phyloP scores from a whole-genome alignment of 2,329 filamentous ascomycete species.

The Fusarium drepaniforme region DNA sequence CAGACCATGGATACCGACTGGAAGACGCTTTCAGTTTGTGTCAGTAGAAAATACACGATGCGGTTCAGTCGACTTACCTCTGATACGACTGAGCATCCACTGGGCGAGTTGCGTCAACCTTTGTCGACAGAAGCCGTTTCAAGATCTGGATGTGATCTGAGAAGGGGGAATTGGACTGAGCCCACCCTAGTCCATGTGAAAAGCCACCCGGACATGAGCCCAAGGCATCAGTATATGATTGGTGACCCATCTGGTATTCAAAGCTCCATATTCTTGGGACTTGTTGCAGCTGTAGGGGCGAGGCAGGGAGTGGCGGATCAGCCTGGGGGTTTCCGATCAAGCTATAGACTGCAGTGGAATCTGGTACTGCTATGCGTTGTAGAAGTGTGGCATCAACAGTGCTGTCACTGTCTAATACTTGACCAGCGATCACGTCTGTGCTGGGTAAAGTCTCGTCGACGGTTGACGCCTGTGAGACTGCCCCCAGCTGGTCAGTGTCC shows the following conservation, averaged over 20 bases:
- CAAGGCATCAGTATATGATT: not conserved
- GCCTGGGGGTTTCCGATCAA: not conserved
- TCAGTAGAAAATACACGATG: not conserved
- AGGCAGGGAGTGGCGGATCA: not conserved
- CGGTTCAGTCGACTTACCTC: not conserved
- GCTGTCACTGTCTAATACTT: not conserved
- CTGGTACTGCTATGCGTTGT: not conserved
- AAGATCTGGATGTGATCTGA: not conserved
- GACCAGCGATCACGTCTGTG: not conserved
- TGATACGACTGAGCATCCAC: not conserved
- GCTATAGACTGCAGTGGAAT: not conserved
- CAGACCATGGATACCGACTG: not conserved
- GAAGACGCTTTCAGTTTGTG: not conserved
- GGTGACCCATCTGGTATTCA: not conserved
- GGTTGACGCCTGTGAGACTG: not conserved
- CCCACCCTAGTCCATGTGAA: not conserved
- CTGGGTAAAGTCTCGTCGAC: not conserved
- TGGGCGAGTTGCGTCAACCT: not conserved
- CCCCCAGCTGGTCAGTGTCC: not conserved
- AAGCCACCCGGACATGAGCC: not conserved
- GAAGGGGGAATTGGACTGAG: not conserved
- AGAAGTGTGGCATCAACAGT: not conserved
- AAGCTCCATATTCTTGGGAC: not conserved
- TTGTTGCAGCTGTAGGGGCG: not conserved
- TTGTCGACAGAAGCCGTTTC: not conserved